Conservation (phyloP, 1,284 basidiomycete species). For the Marasmius sp. region DNA sequence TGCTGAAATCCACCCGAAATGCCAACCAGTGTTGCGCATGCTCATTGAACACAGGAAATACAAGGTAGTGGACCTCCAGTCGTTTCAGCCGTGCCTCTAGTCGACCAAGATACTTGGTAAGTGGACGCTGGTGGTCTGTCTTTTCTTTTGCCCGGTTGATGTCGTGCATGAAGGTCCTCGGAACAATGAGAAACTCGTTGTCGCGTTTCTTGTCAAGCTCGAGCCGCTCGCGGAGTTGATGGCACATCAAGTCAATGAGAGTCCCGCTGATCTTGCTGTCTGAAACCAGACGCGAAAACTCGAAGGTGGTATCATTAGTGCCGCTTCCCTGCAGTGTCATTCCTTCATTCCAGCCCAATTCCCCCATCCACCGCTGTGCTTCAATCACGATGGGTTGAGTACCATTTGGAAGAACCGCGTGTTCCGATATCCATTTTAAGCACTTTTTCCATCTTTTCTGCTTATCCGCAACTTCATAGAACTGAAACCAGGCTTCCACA, state of each 20-base stretch:
- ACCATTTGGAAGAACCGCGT: neutral
- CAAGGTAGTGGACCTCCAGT: neutral
- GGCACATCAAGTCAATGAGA: neutral
- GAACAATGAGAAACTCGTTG: neutral
- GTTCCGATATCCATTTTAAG: neutral
- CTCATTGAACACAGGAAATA: neutral
- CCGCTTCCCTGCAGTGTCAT: neutral
- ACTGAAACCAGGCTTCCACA: neutral
- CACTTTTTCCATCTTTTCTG: neutral
- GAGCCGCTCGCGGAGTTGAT: neutral
- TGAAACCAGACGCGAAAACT: neutral
- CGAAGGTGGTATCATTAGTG: neutral
- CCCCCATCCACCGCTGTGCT: neutral
- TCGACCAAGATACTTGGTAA: neutral
- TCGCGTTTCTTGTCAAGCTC: neutral
- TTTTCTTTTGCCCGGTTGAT: too few relatives aligned
- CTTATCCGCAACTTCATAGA: neutral
- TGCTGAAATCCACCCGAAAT: neutral
- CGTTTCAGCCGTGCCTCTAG: neutral
- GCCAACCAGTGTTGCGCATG: neutral
- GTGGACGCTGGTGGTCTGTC: neutral
- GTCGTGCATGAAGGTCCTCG: neutral
- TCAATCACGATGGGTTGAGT: neutral
- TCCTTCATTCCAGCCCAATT: neutral
- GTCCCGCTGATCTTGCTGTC: neutral